phyloP scores from a whole-genome alignment of 2,329 filamentous ascomycete species.

The Penicillium sclerotiorum region DNA sequence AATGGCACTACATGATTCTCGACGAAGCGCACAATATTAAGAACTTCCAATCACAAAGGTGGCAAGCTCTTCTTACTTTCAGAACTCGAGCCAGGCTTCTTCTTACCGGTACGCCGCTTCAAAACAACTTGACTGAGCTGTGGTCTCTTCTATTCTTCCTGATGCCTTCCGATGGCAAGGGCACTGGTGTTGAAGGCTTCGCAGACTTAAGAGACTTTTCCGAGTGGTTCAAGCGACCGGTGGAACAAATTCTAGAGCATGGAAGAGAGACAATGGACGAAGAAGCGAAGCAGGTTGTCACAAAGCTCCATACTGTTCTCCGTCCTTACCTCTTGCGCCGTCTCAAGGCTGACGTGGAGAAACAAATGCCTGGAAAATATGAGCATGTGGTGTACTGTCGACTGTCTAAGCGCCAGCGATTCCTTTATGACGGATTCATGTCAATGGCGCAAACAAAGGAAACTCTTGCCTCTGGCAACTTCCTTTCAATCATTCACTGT shows the following conservation, averaged over 20 bases:
- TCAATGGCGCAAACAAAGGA: conserved; percentile 85
- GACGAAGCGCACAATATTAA: conserved; percentile 99
- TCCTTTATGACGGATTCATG: conserved; percentile 95
- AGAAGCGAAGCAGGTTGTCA: conserved; percentile 87
- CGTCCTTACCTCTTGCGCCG: conserved; percentile 88
- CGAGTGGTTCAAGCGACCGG: conserved; percentile 91
- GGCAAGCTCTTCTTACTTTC: conserved; percentile 93
- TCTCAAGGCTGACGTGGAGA: conserved; percentile 95
- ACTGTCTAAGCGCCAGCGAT: conserved; percentile 90
- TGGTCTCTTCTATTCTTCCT: conserved; percentile 98
- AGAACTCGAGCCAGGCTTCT: conserved; percentile 85
- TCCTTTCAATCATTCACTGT: conserved; percentile 97
- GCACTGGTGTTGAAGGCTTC: conserved; percentile 84
- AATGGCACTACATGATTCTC: conserved; percentile 97
- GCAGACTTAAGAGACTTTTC: conserved; percentile 95
- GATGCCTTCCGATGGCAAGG: conserved; percentile 76
- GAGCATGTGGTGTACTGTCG: conserved; percentile 97
- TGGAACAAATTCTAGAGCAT: conserved; percentile 94
- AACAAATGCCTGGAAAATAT: conserved; percentile 98
- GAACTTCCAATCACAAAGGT: conserved; percentile 96
- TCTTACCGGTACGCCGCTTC: conserved; percentile 89
- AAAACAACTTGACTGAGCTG: conserved; percentile 94
- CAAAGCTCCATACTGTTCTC: conserved; percentile 90
- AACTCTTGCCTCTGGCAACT: conserved; percentile 88
- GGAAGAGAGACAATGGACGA: conserved; percentile 93